Conservation (phyloP, 1,284 basidiomycete species). For the Apiotrichum sp. region DNA sequence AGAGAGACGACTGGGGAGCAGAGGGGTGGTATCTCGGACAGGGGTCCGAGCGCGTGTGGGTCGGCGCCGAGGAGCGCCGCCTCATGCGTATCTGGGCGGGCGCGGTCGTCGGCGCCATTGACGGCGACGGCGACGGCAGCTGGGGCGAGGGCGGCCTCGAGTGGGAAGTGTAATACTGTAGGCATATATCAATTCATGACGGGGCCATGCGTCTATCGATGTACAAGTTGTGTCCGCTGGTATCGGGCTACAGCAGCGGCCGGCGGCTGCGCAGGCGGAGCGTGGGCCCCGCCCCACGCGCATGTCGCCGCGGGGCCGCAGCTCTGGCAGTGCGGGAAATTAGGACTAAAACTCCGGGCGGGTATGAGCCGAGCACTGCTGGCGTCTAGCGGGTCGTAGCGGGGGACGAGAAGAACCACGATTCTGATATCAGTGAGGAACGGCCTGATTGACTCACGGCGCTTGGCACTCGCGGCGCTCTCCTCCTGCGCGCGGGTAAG, state of each 20-base stretch:
- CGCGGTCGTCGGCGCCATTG: conserved; percentile 32
- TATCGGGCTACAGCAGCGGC: neutral
- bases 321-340: too few relatives aligned
- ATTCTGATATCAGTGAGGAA: conserved; percentile 4
- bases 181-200: conserved; percentile 2
- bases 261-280: too few relatives aligned
- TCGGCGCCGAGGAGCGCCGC: conserved; percentile 34
- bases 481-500: conserved; percentile 43
- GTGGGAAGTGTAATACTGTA: conserved; percentile 31
- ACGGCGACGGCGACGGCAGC: conserved; percentile 21
- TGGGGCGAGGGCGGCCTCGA: conserved; percentile 33
- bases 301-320: too few relatives aligned
- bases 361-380: neutral
- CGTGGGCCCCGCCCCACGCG: too few relatives aligned
- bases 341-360: too few relatives aligned
- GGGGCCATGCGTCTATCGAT: conserved; percentile 2
- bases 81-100: conserved; percentile 36
- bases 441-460: conserved; percentile 5
- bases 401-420: conserved; percentile 24
- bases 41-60: conserved; percentile 30
- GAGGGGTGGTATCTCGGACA: conserved; percentile 34
- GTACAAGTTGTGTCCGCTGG: neutral
- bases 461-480: conserved; percentile 18
- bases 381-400: conserved; percentile 15
- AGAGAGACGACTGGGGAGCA: conserved; percentile 13